Evolutionary conservation across 1,284 basidiomycete genomes (phyloP).

Genomic region (Ceratobasidium sp.): DNA sequence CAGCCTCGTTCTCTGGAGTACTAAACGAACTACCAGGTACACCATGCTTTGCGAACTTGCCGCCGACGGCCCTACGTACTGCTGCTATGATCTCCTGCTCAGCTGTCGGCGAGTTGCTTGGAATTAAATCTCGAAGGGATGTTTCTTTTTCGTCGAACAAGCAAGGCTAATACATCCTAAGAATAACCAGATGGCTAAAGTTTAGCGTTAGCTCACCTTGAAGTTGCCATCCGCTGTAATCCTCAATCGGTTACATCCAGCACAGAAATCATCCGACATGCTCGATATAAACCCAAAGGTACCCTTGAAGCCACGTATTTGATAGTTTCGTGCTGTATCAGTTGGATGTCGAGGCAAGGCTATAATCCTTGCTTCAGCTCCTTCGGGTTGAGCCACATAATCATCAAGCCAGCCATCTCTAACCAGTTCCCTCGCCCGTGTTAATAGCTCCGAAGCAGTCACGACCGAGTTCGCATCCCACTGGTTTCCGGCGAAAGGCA

Average conservation of each 20-base stretch:
- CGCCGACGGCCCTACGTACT: conserved; percentile 75
- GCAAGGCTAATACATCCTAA: conserved; percentile 72
- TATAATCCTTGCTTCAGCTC: conserved; percentile 77
- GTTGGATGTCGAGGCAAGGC: conserved; percentile 65
- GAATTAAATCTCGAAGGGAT: conserved; percentile 82
- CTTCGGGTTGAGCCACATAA: neutral
- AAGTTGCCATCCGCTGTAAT: conserved; percentile 91
- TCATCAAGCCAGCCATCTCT: conserved; percentile 38
- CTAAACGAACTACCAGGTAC: conserved; percentile 41
- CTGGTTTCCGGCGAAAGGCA: conserved; percentile 87
- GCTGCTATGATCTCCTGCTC: conserved; percentile 75
- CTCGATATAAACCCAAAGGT: conserved; percentile 90
- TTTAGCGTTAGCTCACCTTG: conserved; percentile 69
- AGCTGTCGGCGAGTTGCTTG: conserved; percentile 58
- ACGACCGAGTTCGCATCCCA: conserved; percentile 30
- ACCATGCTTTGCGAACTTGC: conserved; percentile 88
- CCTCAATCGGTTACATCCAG: conserved; percentile 85
- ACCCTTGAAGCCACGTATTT: conserved; percentile 79
- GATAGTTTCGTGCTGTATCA: conserved; percentile 86
- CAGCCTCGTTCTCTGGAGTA: conserved; percentile 21
- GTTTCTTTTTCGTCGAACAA: conserved; percentile 89
- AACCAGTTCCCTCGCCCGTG: neutral
- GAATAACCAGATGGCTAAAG: neutral
- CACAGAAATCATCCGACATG: conserved; percentile 94
- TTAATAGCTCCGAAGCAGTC: conserved; percentile 29